Evolutionary conservation across 345 rosid genomes (phyloP), one percentile per base, ranked within the genome.

Genomic region (Kernera saxatilis): DNA sequence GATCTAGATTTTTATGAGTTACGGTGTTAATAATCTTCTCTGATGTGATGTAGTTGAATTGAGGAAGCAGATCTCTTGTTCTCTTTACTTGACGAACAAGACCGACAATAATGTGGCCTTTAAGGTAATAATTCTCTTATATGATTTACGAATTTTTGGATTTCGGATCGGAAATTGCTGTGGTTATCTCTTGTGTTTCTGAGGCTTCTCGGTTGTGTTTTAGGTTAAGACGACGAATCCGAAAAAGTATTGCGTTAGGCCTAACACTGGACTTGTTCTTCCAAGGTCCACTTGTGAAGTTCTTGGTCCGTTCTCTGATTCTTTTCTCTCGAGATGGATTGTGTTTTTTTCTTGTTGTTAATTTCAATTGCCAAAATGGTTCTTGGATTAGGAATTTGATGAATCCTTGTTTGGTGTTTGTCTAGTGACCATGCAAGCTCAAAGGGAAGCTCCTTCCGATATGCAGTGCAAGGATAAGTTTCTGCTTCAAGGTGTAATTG

Each of bases 191-290:
- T 21, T 27, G 22, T 63, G 64, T 63, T 23, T 64, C 40, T 62
- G 61, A 55, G 51, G 40, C 48, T 58, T 76, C 15, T 62, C 37
- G 67, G 13, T 46, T 70, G 36, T 30, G 32, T 23, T 52, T 51
- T 25, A 93, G 98, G 95, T 93, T 63, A 90, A 93, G 72, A 93
- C 98, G 3, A 93, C 97, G 43, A 90, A 86, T 67, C 98, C 95
- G 2, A 93, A 81, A 71, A 93, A 86, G 68, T 93, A 93, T 68
- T 85, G 90, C 12, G 98, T 93, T 46, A 86, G 97, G 44, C 98
- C 98, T 26, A 93, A 93, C 76, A 70, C 84, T 49, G 96, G 97
- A 30, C 61, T 90, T 59, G 88, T 90, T 69, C 70, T 81, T 69
- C 98, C 98, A 2, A 55, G 96, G 46, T 40, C 73, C 35, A 55